A percentile compares a stretch with the other conserved stretches of the same genome.
These are phyloP conservation scores for Lachancea mirantina DNA, from an alignment of 805 yeast species.

Conservation along the genomic window DNA sequence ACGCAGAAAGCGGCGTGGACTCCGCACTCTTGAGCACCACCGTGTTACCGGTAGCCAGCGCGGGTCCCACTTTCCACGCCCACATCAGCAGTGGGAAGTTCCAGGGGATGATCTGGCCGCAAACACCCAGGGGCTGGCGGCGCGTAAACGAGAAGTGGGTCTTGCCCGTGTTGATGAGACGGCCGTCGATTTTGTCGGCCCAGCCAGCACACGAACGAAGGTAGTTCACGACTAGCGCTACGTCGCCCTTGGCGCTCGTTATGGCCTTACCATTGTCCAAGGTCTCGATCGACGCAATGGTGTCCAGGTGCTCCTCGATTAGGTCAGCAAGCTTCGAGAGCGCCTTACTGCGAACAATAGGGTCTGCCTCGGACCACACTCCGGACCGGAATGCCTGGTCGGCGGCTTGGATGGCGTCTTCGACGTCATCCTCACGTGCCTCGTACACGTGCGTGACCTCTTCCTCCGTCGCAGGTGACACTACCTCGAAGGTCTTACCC, in stretches of 20 bases:
- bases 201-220: slow-evolving; percentile 84
- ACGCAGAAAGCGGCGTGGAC: slow-evolving; percentile 84
- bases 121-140: slow-evolving; percentile 90
- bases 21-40: slow-evolving; percentile 87
- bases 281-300: slow-evolving; percentile 74
- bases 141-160: slow-evolving; percentile 70
- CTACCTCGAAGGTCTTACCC: slow-evolving; percentile 52
- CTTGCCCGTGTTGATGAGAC: slow-evolving; percentile 64
- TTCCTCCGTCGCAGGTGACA: slow-evolving; percentile 71
- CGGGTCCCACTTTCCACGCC: slow-evolving; percentile 93
- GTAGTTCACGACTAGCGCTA: slow-evolving; percentile 58
- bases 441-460: slow-evolving; percentile 61
- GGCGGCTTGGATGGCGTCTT: slow-evolving; percentile 82
- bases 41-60: slow-evolving; percentile 84
- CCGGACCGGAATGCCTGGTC: slow-evolving; percentile 59
- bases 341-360: slow-evolving; percentile 56
- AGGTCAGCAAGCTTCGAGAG: slow-evolving; percentile 70
- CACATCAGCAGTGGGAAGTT: slow-evolving; percentile 92
- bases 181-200: slow-evolving; percentile 82
- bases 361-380: slow-evolving; percentile 76
- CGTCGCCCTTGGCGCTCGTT: slow-evolving; percentile 64
- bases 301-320: slow-evolving; percentile 63
- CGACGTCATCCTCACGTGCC: slow-evolving; percentile 73
- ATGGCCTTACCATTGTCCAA: slow-evolving; percentile 86
- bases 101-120: slow-evolving; percentile 97